These are phyloP conservation scores for Metarhizium robertsii DNA, from an alignment of 2,329 filamentous ascomycete species.

Conservation along the genomic window DNA sequence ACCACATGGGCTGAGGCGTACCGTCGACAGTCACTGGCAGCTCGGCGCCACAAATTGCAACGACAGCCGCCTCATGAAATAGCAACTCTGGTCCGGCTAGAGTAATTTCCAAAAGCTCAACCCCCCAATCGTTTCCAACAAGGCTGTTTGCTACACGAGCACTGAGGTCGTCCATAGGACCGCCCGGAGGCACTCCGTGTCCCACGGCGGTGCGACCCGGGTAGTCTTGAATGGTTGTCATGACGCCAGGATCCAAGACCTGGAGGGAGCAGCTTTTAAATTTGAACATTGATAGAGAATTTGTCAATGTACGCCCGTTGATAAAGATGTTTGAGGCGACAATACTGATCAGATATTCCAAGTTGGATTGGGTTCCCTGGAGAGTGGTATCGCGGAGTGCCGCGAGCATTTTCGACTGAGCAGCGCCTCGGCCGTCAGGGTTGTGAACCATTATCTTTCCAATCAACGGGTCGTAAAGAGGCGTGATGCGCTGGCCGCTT, in stretches of 20 bases:
- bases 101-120: slow-evolving; percentile 51
- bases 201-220: slow-evolving; percentile 47
- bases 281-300: slow-evolving; percentile 39
- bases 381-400: slow-evolving; percentile 34
- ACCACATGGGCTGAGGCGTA: slow-evolving; percentile 42
- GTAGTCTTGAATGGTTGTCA: slow-evolving; percentile 49
- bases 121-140: slow-evolving; percentile 42
- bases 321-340: slow-evolving; percentile 35
- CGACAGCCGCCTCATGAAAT: slow-evolving; percentile 43
- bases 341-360: slow-evolving; percentile 44
- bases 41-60: slow-evolving; percentile 47
- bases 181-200: slow-evolving; percentile 48
- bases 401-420: slow-evolving; percentile 32
- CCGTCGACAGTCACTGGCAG: slow-evolving; percentile 43
- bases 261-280: slow-evolving; percentile 43
- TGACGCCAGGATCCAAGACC: slow-evolving; percentile 44
- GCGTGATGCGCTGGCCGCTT: slow-evolving; percentile 44
- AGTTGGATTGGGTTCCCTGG: slow-evolving; percentile 41
- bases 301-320: slow-evolving; percentile 45
- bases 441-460: slow-evolving; percentile 50
- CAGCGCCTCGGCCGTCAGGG: slow-evolving; percentile 18
- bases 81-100: slow-evolving; percentile 48
- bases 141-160: slow-evolving; percentile 50
- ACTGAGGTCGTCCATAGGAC: slow-evolving; percentile 53
- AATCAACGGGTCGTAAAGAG: slow-evolving; percentile 48